Evolutionary conservation across 495 filamentous ascomycete species (phyloP).

Genomic region (Penicillium argentinense): DNA sequence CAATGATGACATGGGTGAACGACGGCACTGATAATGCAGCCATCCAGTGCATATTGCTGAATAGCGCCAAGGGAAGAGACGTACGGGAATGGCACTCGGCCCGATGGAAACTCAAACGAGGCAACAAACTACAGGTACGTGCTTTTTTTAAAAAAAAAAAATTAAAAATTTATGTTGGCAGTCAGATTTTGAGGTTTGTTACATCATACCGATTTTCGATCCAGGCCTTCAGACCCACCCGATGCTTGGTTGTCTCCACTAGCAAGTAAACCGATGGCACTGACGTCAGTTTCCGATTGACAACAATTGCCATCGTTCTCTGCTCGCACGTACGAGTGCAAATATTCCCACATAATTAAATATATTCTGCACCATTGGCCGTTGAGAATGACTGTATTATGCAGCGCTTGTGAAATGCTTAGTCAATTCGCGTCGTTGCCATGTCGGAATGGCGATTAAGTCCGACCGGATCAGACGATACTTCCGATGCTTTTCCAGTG

Average conservation of each 20-base stretch:
- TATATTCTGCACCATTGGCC: too few relatives aligned
- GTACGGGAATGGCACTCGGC: background rate
- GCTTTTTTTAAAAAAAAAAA: too few relatives aligned
- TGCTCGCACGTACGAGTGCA: background rate
- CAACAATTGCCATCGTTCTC: background rate
- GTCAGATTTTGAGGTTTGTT: too few relatives aligned
- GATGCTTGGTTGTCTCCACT: background rate
- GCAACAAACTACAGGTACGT: background rate
- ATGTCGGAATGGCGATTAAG: too few relatives aligned
- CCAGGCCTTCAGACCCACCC: background rate
- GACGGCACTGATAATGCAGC: too few relatives aligned
- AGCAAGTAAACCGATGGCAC: background rate
- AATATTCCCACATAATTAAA: background rate
- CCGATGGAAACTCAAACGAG: background rate
- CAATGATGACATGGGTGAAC: conserved; percentile 1
- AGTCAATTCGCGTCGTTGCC: too few relatives aligned
- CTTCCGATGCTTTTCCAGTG: too few relatives aligned
- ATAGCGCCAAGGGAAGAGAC: too few relatives aligned
- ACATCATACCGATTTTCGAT: conserved; percentile 1
- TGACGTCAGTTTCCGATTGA: background rate
- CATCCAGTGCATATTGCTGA: too few relatives aligned
- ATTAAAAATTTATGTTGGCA: too few relatives aligned
- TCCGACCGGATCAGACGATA: too few relatives aligned
- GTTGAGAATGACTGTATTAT: background rate
- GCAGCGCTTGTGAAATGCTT: background rate